phyloP scores from a whole-genome alignment of 2,329 filamentous ascomycete genomes.

The Lizonia empirigonia region DNA sequence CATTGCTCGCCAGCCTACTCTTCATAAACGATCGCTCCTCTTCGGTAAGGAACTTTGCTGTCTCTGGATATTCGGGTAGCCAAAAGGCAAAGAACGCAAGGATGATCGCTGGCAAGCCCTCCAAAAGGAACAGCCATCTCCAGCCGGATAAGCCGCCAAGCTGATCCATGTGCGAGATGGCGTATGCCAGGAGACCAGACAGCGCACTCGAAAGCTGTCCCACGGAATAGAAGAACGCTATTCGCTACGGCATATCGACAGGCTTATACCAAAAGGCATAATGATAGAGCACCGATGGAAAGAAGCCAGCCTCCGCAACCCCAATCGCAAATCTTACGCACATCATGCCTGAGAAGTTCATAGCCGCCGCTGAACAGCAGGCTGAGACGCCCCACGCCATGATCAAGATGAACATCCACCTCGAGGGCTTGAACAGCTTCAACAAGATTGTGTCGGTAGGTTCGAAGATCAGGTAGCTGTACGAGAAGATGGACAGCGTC shows the following conservation, averaged over 20 bases:
- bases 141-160: constrained; percentile 49
- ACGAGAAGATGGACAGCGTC: constrained; percentile 41
- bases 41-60: constrained; percentile 22
- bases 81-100: constrained; percentile 21
- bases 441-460: constrained; percentile 29
- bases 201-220: constrained; percentile 39
- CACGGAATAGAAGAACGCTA: constrained; percentile 55
- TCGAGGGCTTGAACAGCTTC: constrained; percentile 24
- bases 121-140: constrained; percentile 35
- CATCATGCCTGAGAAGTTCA: constrained; percentile 30
- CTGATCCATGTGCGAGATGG: constrained; percentile 64
- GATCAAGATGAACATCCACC: constrained; percentile 30
- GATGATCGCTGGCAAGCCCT: constrained; percentile 24
- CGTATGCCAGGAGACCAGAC: constrained; percentile 53
- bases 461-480: constrained; percentile 41
- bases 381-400: constrained; percentile 34
- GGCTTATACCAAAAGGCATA: constrained; percentile 58
- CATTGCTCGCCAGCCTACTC: constrained; percentile 15
- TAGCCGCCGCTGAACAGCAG: constrained; percentile 22
- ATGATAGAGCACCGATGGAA: constrained; percentile 49
- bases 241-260: constrained; percentile 26
- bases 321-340: constrained; percentile 29
- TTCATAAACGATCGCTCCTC: constrained; percentile 22
- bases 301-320: constrained; percentile 23
- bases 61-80: constrained; percentile 25